phyloP scores from a whole-genome alignment of 768 basidiomycete genomes.

The Auriscalpium vulgare region DNA sequence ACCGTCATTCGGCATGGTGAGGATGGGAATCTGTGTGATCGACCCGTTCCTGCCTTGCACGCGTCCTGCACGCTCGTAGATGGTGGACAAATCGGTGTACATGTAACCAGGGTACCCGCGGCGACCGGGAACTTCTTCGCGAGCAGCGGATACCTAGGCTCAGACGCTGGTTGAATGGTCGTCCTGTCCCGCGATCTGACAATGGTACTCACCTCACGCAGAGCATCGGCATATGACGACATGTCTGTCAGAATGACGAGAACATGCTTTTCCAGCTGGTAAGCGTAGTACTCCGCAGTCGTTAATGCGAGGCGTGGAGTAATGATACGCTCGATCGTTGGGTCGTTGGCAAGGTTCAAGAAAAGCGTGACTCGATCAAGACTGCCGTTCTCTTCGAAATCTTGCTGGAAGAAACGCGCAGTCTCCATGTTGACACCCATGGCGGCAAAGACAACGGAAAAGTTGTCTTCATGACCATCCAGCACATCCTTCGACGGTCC shows the following conservation, averaged over 20 bases:
- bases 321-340: constrained; percentile 99
- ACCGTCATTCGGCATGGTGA: constrained; percentile 99
- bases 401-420: constrained; percentile 98
- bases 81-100: constrained; percentile 99
- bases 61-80: constrained; percentile 98
- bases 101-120: constrained; percentile 98
- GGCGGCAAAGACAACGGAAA: constrained; percentile 98
- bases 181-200: constrained; percentile 5
- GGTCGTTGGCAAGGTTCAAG: constrained; percentile 97
- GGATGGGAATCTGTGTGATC: constrained; percentile 98
- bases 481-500: constrained; percentile 95
- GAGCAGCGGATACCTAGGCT: constrained; percentile 85
- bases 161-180: constrained; percentile 5
- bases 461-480: constrained; percentile 99
- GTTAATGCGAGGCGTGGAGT: constrained; percentile 97
- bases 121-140: constrained; percentile 98
- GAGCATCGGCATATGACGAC: constrained; percentile 95
- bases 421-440: constrained; percentile 99
- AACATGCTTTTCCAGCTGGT: constrained; percentile 99
- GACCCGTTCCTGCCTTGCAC: constrained; percentile 97
- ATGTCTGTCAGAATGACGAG: constrained; percentile 98
- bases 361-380: constrained; percentile 96
- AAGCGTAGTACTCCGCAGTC: constrained; percentile 98
- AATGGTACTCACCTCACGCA: constrained; percentile 65
- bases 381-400: constrained; percentile 98